phyloP scores from a whole-genome alignment of 345 rosid genomes.

The Schrenkiella parvula region DNA sequence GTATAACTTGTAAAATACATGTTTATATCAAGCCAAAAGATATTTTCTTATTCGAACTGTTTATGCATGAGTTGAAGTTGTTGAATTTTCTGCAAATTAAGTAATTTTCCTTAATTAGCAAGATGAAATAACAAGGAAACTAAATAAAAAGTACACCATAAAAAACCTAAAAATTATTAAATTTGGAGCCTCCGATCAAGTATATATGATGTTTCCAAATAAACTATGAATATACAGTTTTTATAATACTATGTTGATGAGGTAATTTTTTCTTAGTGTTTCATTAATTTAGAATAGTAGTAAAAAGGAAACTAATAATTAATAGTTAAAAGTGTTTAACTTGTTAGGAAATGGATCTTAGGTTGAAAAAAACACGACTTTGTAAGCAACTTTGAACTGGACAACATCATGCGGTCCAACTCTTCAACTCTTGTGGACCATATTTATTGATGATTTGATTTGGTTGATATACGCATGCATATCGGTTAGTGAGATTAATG shows the following conservation, averaged over 20 bases:
- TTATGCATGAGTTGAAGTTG: neutral
- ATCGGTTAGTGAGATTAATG: neutral
- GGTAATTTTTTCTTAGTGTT: neutral
- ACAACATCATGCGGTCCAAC: constrained; percentile 21
- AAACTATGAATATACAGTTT: neutral
- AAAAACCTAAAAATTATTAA: neutral
- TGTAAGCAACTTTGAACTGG: constrained; percentile 21
- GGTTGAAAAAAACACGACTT: constrained; percentile 29
- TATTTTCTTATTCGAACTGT: neutral
- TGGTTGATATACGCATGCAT: constrained; percentile 10
- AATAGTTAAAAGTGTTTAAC: neutral
- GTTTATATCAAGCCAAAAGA: neutral
- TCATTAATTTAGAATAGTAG: neutral
- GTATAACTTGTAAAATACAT: neutral
- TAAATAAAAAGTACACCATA: neutral
- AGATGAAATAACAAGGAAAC: neutral
- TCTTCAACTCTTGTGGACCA: constrained; percentile 34
- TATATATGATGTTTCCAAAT: neutral
- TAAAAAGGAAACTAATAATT: neutral
- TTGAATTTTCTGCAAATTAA: neutral
- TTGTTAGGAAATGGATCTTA: constrained; percentile 14
- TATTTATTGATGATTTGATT: neutral
- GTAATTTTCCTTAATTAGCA: neutral
- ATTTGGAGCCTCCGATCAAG: neutral
- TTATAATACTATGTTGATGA: neutral